Conservation (phyloP, 78 protist species). For the Emiliania huxleyi region DNA sequence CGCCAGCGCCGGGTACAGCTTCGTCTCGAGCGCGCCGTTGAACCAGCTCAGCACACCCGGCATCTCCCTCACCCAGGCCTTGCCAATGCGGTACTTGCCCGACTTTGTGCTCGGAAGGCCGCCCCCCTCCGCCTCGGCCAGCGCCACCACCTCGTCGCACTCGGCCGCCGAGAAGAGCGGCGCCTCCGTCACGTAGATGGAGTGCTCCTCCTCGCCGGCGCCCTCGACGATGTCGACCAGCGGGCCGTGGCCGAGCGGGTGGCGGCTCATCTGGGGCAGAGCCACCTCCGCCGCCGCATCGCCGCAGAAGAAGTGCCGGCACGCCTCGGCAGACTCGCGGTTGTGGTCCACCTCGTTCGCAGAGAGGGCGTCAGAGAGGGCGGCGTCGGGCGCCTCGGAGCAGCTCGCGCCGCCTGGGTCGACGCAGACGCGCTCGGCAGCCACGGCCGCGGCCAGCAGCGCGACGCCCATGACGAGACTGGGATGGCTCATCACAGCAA, state of each 20-base stretch:
- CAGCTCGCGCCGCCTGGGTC: no score
- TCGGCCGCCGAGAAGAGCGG: background rate
- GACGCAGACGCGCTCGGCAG: no score
- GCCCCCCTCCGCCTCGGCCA: background rate
- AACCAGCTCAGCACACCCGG: background rate
- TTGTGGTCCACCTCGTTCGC: background rate
- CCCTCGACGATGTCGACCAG: background rate
- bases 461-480: no score
- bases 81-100: constrained; percentile 7
- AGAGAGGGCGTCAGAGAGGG: background rate
- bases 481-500: no score
- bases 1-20: background rate
- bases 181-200: background rate
- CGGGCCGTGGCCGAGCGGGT: background rate
- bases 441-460: no score
- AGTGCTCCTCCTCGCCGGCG: background rate
- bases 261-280: background rate
- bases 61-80: constrained; percentile 9
- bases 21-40: background rate
- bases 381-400: no score
- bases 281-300: background rate
- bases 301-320: background rate
- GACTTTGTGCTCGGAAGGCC: background rate
- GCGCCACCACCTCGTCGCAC: background rate
- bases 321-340: background rate